Conservation (phyloP, 1,284 basidiomycete species). For the Rhodofomes roseus region DNA sequence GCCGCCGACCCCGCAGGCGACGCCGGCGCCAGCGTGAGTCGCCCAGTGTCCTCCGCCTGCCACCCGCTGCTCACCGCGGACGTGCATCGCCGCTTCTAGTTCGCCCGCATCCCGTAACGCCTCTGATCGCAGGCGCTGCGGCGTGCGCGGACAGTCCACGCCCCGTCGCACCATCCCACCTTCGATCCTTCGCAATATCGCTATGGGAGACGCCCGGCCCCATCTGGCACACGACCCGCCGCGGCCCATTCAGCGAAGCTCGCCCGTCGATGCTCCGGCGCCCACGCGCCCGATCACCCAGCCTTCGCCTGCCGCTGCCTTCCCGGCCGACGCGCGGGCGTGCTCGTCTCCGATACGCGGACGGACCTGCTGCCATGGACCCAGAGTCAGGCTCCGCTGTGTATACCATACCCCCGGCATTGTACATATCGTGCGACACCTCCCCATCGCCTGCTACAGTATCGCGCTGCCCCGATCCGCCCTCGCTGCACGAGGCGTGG, state of each 20-base stretch:
- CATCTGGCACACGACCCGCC: background rate
- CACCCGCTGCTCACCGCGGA: background rate
- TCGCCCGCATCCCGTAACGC: background rate
- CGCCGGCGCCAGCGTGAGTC: background rate
- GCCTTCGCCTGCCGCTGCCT: background rate
- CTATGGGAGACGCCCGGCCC: background rate
- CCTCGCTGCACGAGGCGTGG: background rate
- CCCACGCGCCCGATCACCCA: background rate
- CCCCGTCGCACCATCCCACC: background rate
- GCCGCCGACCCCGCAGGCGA: background rate
- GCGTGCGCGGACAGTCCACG: background rate
- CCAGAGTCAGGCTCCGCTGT: background rate
- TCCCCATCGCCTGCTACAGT: background rate
- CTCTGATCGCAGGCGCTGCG: background rate
- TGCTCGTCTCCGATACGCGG: conserved; percentile 1
- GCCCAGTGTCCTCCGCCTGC: background rate
- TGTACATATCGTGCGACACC: background rate
- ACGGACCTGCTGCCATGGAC: background rate
- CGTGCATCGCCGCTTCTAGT: background rate
- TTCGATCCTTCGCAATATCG: background rate
- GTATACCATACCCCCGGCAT: background rate
- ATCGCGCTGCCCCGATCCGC: background rate
- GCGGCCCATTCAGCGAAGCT: background rate
- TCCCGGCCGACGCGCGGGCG: background rate
- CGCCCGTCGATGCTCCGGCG: background rate